Percentiles rank a stretch among this genome's conserved stretches.
These are phyloP conservation scores for Penstemon newberryi DNA, from an alignment of 257 asterid species.

Conservation along the genomic window DNA sequence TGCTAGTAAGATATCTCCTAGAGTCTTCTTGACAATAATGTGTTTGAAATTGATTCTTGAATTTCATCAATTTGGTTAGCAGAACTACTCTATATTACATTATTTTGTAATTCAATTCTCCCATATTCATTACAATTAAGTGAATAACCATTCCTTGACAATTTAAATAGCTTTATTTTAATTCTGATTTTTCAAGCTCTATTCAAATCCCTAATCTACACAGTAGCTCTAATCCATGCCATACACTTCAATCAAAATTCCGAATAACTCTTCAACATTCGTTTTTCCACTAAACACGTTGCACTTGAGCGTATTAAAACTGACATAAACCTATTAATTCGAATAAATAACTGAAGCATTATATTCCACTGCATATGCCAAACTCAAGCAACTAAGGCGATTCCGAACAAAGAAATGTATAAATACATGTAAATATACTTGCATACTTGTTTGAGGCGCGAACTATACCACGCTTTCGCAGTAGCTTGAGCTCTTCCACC, in stretches of 20 bases:
- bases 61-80: background rate
- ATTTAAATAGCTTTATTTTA: background rate
- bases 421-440: background rate
- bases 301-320: too few species aligned
- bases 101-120: conserved; percentile 2
- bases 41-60: conserved; percentile 4
- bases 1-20: background rate
- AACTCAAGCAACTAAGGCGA: background rate
- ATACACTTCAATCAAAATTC: background rate
- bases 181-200: background rate
- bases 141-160: conserved; percentile 2
- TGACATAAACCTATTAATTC: too few species aligned
- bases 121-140: background rate
- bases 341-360: too few species aligned
- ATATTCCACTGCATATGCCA: too few species aligned
- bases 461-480: conserved; percentile 48
- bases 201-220: conserved; percentile 16
- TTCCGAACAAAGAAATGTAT: conserved; percentile 8
- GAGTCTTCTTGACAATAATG: conserved; percentile 5
- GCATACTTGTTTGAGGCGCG: conserved; percentile 76
- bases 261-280: background rate
- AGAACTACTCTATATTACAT: background rate
- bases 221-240: conserved; percentile 15
- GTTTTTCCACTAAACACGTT: background rate
- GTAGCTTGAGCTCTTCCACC: conserved; percentile 50